These are phyloP conservation scores for Arachis stenosperma DNA, from an alignment of 306 rosid genomes.

Conservation along the genomic window DNA sequence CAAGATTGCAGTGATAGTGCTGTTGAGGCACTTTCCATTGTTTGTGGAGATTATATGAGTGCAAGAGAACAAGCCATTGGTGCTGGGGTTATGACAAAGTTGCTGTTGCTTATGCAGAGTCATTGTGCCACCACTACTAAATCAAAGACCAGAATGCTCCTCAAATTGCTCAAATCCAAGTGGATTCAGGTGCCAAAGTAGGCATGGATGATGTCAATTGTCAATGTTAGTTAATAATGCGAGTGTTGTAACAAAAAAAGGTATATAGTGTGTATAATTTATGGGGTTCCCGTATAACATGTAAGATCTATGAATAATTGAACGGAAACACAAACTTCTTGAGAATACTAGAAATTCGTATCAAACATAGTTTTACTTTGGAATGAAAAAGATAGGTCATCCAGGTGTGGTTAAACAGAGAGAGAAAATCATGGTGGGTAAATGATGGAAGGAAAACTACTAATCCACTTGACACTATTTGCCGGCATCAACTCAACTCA, in stretches of 20 bases:
- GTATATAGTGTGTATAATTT: not conserved
- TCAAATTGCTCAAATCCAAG: slow-evolving; percentile 75
- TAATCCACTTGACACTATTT: not conserved
- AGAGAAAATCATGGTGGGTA: not conserved
- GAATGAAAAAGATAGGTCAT: too few relatives aligned
- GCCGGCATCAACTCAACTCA: not conserved
- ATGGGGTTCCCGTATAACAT: not conserved
- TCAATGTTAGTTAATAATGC: slow-evolving; percentile 11
- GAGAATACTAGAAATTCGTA: not conserved
- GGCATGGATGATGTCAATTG: slow-evolving; percentile 18
- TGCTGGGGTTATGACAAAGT: slow-evolving; percentile 64
- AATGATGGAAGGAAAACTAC: not conserved
- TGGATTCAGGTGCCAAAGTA: slow-evolving; percentile 48
- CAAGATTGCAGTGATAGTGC: slow-evolving; percentile 77
- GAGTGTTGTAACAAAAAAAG: not conserved
- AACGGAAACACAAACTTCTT: not conserved
- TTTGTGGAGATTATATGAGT: slow-evolving; percentile 51
- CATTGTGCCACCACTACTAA: slow-evolving; percentile 64
- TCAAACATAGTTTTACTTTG: too few relatives aligned
- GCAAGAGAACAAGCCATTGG: slow-evolving; percentile 75
- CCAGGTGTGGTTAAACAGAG: not conserved
- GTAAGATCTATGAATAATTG: slow-evolving; percentile 7
- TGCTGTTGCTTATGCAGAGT: slow-evolving; percentile 79
- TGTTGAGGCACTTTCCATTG: slow-evolving; percentile 52
- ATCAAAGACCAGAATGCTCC: slow-evolving; percentile 75